Conservation (phyloP, 257 asterid genomes). For the Handroanthus guayacan region DNA sequence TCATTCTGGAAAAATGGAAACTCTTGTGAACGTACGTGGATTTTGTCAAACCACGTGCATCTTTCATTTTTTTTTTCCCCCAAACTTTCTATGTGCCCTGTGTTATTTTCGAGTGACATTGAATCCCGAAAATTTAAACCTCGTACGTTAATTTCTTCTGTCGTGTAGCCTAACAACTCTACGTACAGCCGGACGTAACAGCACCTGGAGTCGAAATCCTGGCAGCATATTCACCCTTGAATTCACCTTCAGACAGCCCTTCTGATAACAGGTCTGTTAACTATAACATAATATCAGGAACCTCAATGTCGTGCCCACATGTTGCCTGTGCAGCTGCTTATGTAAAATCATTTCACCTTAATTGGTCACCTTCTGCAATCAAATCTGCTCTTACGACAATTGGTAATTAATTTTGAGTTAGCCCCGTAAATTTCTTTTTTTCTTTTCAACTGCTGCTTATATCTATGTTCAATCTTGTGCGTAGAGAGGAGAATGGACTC, state of each 20-base stretch:
- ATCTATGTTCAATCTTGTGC: background rate
- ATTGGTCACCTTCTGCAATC: constrained; percentile 41
- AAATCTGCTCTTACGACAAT: constrained; percentile 47
- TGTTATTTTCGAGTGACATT: no score
- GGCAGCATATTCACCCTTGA: constrained; percentile 32
- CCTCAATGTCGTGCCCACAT: constrained; percentile 44
- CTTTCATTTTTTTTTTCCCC: no score
- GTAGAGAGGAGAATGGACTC: constrained; percentile 35
- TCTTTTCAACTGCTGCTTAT: background rate
- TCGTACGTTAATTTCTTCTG: no score
- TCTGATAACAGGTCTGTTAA: constrained; percentile 7
- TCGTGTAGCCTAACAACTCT: no score
- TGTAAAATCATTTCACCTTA: constrained; percentile 36
- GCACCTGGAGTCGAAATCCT: constrained; percentile 40
- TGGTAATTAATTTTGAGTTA: constrained; percentile 12
- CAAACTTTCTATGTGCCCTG: no score
- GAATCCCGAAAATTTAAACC: no score
- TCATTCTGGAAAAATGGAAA: no score
- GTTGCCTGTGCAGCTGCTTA: constrained; percentile 40
- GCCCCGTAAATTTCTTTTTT: background rate
- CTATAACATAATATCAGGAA: constrained; percentile 32
- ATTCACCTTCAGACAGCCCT: background rate
- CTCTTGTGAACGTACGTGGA: no score
- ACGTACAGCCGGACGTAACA: constrained; percentile 40
- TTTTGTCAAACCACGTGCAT: no score